Percentiles rank a stretch among this genome's conserved stretches.
Conservation (phyloP, 2,329 filamentous ascomycete genomes). For the Paraphaeosphaeria sporulosa region DNA sequence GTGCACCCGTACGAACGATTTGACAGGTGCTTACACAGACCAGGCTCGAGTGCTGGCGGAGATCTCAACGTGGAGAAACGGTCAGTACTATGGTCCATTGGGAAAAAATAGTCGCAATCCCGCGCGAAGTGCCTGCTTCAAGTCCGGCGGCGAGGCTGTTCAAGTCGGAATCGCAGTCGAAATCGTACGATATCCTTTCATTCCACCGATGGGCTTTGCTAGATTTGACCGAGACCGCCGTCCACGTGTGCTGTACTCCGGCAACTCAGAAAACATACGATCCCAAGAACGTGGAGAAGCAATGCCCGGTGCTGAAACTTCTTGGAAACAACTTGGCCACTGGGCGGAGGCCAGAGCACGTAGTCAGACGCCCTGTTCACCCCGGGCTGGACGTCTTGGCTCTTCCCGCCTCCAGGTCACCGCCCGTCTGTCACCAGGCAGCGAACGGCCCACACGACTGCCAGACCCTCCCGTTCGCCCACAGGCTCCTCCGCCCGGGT, state of each 20-base stretch:
- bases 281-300: background rate
- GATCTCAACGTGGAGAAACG: background rate
- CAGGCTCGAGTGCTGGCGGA: background rate
- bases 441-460: background rate
- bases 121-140: constrained; percentile 1
- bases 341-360: background rate
- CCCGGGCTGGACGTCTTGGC: background rate
- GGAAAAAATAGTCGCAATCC: background rate
- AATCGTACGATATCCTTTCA: background rate
- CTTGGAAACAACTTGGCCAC: constrained; percentile 18
- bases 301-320: background rate
- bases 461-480: constrained; percentile 12
- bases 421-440: background rate
- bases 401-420: background rate
- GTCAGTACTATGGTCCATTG: background rate
- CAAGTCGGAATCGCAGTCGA: background rate
- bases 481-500: background rate
- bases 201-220: background rate
- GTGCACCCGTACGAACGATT: constrained; percentile 14
- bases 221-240: background rate
- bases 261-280: background rate
- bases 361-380: background rate
- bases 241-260: background rate
- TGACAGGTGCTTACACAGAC: constrained; percentile 22
- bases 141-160: constrained; percentile 1